phyloP scores from a whole-genome alignment of 129 eudicot species.

The Oenanthe sinensis region DNA sequence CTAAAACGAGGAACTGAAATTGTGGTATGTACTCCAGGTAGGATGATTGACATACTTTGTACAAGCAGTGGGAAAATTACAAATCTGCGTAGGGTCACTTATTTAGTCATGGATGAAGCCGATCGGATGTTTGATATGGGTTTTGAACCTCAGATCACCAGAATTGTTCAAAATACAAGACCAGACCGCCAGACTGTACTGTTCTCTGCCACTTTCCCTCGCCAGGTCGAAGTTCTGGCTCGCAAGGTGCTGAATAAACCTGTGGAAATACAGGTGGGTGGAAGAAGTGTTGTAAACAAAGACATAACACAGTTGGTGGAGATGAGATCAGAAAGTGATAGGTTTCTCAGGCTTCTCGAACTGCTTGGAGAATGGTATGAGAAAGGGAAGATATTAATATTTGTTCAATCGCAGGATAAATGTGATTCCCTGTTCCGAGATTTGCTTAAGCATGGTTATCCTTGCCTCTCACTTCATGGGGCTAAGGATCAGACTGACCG shows the following conservation, averaged over 20 bases:
- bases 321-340: constrained; percentile 25
- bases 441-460: constrained; percentile 29
- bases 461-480: constrained; percentile 32
- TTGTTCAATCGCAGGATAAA: constrained; percentile 30
- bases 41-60: constrained; percentile 21
- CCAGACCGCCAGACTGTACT: constrained; percentile 34
- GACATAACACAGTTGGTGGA: constrained; percentile 32
- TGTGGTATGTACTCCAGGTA: constrained; percentile 32
- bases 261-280: constrained; percentile 35
- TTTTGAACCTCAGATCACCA: constrained; percentile 29
- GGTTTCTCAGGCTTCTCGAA: constrained; percentile 27
- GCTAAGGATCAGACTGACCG: constrained; percentile 33
- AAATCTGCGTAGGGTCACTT: constrained; percentile 27
- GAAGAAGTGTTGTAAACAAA: constrained; percentile 33
- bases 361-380: constrained; percentile 37
- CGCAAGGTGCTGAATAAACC: constrained; percentile 29
- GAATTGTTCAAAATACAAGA: constrained; percentile 20
- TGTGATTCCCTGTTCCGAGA: constrained; percentile 26
- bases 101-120: constrained; percentile 35
- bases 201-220: constrained; percentile 35
- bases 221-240: constrained; percentile 28
- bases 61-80: constrained; percentile 30
- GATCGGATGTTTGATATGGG: constrained; percentile 44
- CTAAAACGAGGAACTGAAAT: constrained; percentile 29
- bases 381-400: constrained; percentile 28